A percentile compares a stretch with the other conserved stretches of the same genome.
phyloP scores from a whole-genome alignment of 2,329 filamentous ascomycete species.

The Tothia fuscella region DNA sequence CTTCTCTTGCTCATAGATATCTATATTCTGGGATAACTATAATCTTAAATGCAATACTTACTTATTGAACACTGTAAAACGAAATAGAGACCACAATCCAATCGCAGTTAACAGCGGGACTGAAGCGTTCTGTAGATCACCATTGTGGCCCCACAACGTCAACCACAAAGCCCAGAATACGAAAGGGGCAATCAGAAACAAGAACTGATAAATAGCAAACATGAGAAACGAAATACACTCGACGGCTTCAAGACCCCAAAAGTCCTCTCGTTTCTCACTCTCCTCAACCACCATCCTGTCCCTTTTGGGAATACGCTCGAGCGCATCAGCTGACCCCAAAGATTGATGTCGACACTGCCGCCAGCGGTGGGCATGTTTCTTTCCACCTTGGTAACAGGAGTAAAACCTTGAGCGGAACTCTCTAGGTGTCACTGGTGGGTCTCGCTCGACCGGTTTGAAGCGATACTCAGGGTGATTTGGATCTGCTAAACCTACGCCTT shows the following conservation, averaged over 20 bases:
- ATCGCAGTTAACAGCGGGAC: background rate
- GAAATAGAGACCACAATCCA: background rate
- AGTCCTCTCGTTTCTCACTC: background rate
- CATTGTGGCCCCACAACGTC: background rate
- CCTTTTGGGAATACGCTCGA: background rate
- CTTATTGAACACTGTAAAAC: background rate
- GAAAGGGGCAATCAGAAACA: background rate
- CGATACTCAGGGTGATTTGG: background rate
- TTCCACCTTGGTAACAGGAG: background rate
- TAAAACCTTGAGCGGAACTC: background rate
- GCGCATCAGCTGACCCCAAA: background rate
- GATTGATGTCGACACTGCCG: background rate
- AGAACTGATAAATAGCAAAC: background rate
- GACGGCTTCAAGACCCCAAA: background rate
- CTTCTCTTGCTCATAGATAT: no score
- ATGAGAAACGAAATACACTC: background rate
- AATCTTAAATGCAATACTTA: no score
- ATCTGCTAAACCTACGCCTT: background rate
- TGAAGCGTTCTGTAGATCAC: background rate
- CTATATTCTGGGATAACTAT: no score
- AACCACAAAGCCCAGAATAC: background rate
- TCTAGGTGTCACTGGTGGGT: background rate
- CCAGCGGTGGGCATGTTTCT: constrained; percentile 1
- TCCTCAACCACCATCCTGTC: background rate
- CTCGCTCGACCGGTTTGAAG: background rate